Evolutionary conservation across 306 rosid genomes (phyloP), one percentile per base, ranked within the genome.

Genomic region (Arachis hypogaea): DNA sequence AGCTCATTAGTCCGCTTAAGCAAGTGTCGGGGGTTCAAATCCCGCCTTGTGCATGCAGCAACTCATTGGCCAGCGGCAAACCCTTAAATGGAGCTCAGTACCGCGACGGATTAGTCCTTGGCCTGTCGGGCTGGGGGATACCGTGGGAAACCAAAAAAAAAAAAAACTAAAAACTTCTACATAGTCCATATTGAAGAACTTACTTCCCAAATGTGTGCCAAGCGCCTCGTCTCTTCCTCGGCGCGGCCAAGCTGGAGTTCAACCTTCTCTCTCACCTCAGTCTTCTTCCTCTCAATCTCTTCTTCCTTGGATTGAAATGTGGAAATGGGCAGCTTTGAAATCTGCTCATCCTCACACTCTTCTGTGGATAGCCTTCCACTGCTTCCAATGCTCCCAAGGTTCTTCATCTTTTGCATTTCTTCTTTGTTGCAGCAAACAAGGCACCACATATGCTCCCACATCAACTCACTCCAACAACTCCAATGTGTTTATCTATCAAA

Each of bases 201-300:
- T 85, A 94, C 98, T 75, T 91, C 97, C 97, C 95, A 94, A 79
- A 91, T 91, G 60, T 81, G 88, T 36, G 96, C 76, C 51, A 94
- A 82, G 69, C 98, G 97, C 82, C 77, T 86, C 0, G 96, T 82
- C 82, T 89, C 97, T 81, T 89, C 91, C 78, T 91, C 96, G 1
- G 96, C 98, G 16, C 96, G 94, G 29, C 91, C 88, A 51, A 94
- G 84, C 44, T 89, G 97, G 58, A 84, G 85, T 45, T 89, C 91
- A 68, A 94, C 96, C 67, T 80, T 94, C 85, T 94, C 95, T 67
- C 71, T 94, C 29, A 94, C 95, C 56, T 89, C 95, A 88, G 85
- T 82, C 73, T 91, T 94, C 80, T 58, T 91, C 86, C 87, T 94
- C 88, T 93, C 97, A 41, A 91, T 93, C 89, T 86, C 97, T 75